These are phyloP conservation scores for Onygenales sp. DNA, from an alignment of 2,329 filamentous ascomycete species.

Conservation along the genomic window DNA sequence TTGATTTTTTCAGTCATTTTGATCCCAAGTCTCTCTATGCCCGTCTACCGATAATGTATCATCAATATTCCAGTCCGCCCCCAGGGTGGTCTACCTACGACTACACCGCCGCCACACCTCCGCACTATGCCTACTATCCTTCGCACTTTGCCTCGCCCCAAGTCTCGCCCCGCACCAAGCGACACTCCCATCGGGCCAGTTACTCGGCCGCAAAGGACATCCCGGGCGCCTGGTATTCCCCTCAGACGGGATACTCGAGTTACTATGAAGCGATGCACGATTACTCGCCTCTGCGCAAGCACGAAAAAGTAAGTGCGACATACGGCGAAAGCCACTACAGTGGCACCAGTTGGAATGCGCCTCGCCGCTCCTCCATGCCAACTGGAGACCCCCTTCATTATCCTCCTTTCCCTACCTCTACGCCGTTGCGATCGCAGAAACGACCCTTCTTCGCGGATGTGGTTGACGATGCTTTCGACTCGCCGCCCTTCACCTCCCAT, in stretches of 20 bases:
- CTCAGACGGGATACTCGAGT: constrained; percentile 33
- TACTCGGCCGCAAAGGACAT: constrained; percentile 37
- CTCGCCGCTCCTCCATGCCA: constrained; percentile 40
- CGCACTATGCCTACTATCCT: constrained; percentile 44
- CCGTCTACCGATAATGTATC: constrained; percentile 34
- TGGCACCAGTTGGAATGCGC: constrained; percentile 8
- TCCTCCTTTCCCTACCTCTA: background rate
- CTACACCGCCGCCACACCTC: constrained; percentile 41
- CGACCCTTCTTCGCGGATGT: constrained; percentile 49
- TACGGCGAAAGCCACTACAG: constrained; percentile 22
- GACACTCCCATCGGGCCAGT: constrained; percentile 50
- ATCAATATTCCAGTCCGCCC: constrained; percentile 34
- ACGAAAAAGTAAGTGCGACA: constrained; percentile 60
- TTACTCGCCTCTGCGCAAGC: constrained; percentile 44
- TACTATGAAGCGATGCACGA: constrained; percentile 38
- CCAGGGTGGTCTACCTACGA: constrained; percentile 40
- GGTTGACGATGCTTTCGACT: constrained; percentile 46
- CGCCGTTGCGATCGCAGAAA: constrained; percentile 32
- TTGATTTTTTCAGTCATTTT: constrained; percentile 1
- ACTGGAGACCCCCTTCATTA: constrained; percentile 10
- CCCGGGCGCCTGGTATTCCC: constrained; percentile 28
- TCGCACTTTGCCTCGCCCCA: constrained; percentile 42
- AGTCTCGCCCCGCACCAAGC: constrained; percentile 38
- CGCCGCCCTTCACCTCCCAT: constrained; percentile 17
- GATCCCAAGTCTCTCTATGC: constrained; percentile 17